phyloP scores from a whole-genome alignment of 139 green algal species.

The Haematococcus sp. region DNA sequence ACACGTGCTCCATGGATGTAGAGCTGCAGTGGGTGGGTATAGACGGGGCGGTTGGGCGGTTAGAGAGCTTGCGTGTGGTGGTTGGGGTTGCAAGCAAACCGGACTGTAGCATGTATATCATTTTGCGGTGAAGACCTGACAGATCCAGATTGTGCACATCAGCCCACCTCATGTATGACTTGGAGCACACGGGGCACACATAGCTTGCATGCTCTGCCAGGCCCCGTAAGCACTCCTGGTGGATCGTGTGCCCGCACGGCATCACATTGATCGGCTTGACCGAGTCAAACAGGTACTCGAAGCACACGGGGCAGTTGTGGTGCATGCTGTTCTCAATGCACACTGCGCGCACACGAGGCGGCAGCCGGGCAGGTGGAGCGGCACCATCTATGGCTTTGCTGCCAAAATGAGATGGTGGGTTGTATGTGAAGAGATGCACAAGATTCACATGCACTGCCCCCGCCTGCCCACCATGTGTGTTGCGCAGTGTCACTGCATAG shows the following conservation, averaged over 20 bases:
- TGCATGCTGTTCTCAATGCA: slow-evolving; percentile 92
- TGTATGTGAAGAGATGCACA: no score
- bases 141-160: no score
- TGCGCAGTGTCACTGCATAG: slow-evolving; percentile 65
- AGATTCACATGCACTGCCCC: no score
- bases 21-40: no score
- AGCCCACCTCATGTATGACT: slow-evolving; percentile 58
- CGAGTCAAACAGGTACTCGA: slow-evolving; percentile 93
- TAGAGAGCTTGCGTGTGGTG: no score
- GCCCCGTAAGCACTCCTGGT: slow-evolving; percentile 54
- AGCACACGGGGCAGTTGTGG: slow-evolving; percentile 72
- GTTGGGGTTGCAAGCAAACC: no score
- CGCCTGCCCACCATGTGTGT: slow-evolving; percentile 51
- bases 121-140: no score
- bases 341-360: slow-evolving; percentile 18
- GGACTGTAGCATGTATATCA: no score
- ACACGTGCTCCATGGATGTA: slow-evolving; percentile 24
- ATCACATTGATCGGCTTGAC: slow-evolving; percentile 83
- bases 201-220: slow-evolving; percentile 45
- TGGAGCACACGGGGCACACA: slow-evolving; percentile 69
- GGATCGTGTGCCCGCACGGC: slow-evolving; percentile 91
- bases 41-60: no score
- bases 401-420: no score
- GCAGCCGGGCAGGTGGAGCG: no score
- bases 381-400: no score